phyloP scores from a whole-genome alignment of 139 green algal genomes.

The Diplosphaera chodatii region DNA sequence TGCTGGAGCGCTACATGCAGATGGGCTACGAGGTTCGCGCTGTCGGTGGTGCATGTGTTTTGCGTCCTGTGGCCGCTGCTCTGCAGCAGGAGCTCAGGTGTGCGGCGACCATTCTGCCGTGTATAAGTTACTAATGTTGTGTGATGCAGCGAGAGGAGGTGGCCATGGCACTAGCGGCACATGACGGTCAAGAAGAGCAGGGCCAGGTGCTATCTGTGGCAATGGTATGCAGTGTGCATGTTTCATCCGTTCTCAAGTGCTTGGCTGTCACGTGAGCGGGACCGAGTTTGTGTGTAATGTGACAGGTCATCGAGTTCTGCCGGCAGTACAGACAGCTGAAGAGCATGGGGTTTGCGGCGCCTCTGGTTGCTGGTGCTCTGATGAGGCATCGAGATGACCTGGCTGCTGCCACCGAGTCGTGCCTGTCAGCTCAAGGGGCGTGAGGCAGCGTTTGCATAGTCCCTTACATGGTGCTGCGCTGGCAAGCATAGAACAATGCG shows the following conservation, averaged over 20 bases:
- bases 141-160: neutral
- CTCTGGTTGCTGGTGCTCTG: neutral
- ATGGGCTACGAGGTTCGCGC: neutral
- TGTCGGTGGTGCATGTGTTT: too few species aligned
- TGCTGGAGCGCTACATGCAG: constrained; percentile 1
- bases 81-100: too few species aligned
- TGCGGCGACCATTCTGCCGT: too few species aligned
- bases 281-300: too few species aligned
- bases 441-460: neutral
- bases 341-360: neutral
- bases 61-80: too few species aligned
- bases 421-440: neutral
- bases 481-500: too few species aligned
- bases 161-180: neutral
- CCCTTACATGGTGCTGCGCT: too few species aligned
- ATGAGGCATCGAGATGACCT: neutral
- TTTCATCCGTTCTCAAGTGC: too few species aligned
- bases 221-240: neutral
- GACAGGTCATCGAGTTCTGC: neutral
- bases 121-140: too few species aligned
- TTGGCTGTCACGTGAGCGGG: too few species aligned
- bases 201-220: neutral
- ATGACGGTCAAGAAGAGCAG: neutral
- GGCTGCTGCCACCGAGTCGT: neutral
- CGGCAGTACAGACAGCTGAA: neutral